Evolutionary conservation across 225 moss, liverwort and hornwort species (phyloP), one percentile per base, ranked within the genome.

Genomic region (Physcomitrium patens): DNA sequence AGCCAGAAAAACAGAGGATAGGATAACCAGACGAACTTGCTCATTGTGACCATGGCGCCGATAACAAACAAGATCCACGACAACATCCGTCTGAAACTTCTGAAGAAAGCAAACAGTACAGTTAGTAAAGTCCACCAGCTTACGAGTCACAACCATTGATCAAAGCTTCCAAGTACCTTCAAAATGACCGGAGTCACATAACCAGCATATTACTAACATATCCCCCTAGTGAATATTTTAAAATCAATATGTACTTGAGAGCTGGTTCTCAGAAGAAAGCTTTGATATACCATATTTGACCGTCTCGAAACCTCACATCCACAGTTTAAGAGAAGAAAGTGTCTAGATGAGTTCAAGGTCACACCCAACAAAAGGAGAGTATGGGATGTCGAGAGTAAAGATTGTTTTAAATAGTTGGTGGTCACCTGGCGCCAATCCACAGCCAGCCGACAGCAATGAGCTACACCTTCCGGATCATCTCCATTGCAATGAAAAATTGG

Each of bases 401-500:
- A 73, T 68, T 67, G 15, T 43, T 67, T 37, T 17, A 19, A 70
- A 15, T 48, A 27, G 22, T 57, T 27, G 31, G 16, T 22, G 10
- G 18, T 67, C 62, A 88, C 88, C 88, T 88, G 88, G 57, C 88
- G 88, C 85, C 85, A 88, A 58, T 85, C 85, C 23, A 88, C 85
- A 83, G 88, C 88, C 63, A 88, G 76, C 49, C 85, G 85, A 72
- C 88, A 88, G 73, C 64, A 85, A 31, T 88, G 88, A 54, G 73
- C 88, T 76, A 88, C 88, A 57, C 88, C 88, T 78, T 88, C 85
- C 37, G 88, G 88, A 50, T 88, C 88, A 81, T 88, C 88, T 71
- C 88, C 88, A 78, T 88, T 88, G 80, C 88, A 88, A 60, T 88
- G 88, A 74, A 88, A 88, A 76, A 88, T 88, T 63, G 88, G 88